Evolutionary conservation across 2,329 filamentous ascomycete species (phyloP).

Genomic region (Fusarium sp.): DNA sequence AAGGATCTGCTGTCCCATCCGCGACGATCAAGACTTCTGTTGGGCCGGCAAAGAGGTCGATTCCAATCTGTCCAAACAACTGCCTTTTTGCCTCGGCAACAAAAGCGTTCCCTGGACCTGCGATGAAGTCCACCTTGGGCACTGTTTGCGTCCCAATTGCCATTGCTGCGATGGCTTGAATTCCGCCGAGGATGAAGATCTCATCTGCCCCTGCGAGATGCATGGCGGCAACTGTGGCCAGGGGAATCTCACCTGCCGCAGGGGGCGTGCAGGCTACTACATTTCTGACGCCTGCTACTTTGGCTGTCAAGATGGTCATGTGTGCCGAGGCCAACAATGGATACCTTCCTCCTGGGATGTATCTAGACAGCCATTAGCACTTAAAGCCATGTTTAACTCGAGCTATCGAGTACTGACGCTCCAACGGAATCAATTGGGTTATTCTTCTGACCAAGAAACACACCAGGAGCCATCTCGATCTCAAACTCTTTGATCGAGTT

Average conservation of each 20-base stretch:
- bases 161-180: background rate
- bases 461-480: background rate
- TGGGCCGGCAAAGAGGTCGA: background rate
- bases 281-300: background rate
- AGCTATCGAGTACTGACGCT: background rate
- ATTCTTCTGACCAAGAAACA: background rate
- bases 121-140: background rate
- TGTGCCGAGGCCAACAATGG: background rate
- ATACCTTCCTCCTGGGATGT: background rate
- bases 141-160: background rate
- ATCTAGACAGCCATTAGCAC: background rate
- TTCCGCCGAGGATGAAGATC: background rate
- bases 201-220: background rate
- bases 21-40: background rate
- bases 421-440: background rate
- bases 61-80: background rate
- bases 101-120: background rate
- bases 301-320: background rate
- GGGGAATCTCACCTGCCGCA: background rate
- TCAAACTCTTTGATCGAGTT: background rate
- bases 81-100: background rate
- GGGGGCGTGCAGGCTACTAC: background rate
- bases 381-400: fast-evolving
- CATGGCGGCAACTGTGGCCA: background rate
- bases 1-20: background rate